These are phyloP conservation scores for Cucurbita ficifolia DNA, from an alignment of 306 rosid species.

Conservation along the genomic window DNA sequence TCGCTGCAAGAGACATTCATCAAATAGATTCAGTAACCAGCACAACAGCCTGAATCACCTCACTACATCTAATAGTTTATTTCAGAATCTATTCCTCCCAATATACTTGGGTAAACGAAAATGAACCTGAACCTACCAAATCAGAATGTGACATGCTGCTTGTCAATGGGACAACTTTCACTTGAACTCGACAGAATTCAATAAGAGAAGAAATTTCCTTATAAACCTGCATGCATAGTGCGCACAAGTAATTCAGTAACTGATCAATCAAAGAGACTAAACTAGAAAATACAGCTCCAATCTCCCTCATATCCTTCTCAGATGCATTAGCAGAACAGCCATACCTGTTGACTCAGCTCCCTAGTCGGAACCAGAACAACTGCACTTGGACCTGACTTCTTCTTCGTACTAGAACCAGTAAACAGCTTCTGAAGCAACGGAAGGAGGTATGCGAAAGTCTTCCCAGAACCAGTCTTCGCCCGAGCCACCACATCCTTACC, in stretches of 20 bases:
- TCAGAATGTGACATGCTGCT: constrained; percentile 54
- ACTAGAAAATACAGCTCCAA: background rate
- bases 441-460: constrained; percentile 79
- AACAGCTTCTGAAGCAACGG: constrained; percentile 87
- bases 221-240: constrained; percentile 33
- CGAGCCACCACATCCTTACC: constrained; percentile 94
- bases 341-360: constrained; percentile 75
- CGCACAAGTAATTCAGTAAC: background rate
- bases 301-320: background rate
- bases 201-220: constrained; percentile 47
- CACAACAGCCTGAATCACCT: background rate
- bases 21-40: background rate
- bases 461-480: constrained; percentile 93
- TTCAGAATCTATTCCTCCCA: background rate
- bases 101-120: background rate
- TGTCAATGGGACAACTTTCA: constrained; percentile 74
- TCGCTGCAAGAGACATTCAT: constrained; percentile 33
- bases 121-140: constrained; percentile 43
- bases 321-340: background rate
- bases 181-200: constrained; percentile 57
- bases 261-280: background rate
- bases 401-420: constrained; percentile 23
- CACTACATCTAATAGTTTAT: background rate
- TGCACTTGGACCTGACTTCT: constrained; percentile 65
- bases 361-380: constrained; percentile 65